These are phyloP conservation scores for Talaromyces sp. DNA, from an alignment of 2,329 filamentous ascomycete genomes.

Conservation along the genomic window DNA sequence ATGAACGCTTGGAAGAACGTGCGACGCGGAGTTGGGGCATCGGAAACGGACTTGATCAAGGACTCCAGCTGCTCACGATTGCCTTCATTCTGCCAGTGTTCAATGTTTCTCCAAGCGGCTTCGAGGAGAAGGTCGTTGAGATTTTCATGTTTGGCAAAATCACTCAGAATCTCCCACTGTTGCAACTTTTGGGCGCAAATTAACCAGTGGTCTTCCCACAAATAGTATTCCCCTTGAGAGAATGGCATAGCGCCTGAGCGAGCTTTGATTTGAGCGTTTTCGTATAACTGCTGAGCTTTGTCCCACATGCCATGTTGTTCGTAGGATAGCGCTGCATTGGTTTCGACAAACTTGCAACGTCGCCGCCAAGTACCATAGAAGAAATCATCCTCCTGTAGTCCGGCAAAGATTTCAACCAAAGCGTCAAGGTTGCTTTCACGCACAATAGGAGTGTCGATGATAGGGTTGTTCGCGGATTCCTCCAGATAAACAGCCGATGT, in stretches of 20 bases:
- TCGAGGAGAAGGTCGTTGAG: conserved; percentile 94
- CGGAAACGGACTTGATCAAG: conserved; percentile 94
- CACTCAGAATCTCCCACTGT: conserved; percentile 96
- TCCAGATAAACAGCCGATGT: conserved; percentile 88
- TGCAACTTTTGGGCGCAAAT: conserved; percentile 96
- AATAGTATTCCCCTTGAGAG: conserved; percentile 93
- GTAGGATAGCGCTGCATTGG: conserved; percentile 92
- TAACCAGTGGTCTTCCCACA: conserved; percentile 99
- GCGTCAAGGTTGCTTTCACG: conserved; percentile 95
- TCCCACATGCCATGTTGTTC: conserved; percentile 99
- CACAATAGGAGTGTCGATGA: conserved; percentile 76
- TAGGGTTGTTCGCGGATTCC: conserved; percentile 76
- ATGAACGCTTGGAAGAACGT: conserved; percentile 99
- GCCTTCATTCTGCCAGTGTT: conserved; percentile 85
- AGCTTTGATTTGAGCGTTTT: conserved; percentile 94
- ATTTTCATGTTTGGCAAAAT: conserved; percentile 98
- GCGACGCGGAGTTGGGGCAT: conserved; percentile 87
- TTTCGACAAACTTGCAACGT: conserved; percentile 93
- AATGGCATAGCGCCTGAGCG: conserved; percentile 94
- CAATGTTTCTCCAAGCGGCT: conserved; percentile 90
- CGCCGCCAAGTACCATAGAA: conserved; percentile 97
- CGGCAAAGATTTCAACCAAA: conserved; percentile 85
- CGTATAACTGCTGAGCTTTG: conserved; percentile 94
- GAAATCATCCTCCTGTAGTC: conserved; percentile 88
- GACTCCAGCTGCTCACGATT: conserved; percentile 86